Percentiles rank a stretch among this genome's conserved stretches.
Conservation (phyloP, 177 flowering plant species). For the Vitis hybrid region DNA sequence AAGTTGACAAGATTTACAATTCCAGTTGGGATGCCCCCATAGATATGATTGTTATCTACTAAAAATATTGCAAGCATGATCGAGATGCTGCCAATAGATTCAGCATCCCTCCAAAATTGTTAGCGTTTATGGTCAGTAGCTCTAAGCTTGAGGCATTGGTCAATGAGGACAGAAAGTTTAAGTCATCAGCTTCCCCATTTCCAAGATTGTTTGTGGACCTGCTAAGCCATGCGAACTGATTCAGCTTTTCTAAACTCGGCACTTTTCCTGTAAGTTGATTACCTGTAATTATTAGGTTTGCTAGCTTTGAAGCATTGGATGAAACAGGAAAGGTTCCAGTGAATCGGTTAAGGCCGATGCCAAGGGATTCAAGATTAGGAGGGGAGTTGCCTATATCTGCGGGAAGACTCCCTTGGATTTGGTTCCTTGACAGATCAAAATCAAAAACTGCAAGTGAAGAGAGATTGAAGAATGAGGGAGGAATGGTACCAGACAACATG, state of each 20-base stretch:
- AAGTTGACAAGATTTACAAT: constrained; percentile 8
- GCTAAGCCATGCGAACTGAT: background rate
- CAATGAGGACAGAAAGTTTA: constrained; percentile 9
- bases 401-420: constrained; percentile 18
- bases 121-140: background rate
- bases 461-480: constrained; percentile 21
- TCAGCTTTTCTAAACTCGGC: background rate
- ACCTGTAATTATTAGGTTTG: background rate
- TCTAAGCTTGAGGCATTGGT: background rate
- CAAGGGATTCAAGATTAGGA: background rate
- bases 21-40: constrained; percentile 13
- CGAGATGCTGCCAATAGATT: constrained; percentile 3
- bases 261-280: constrained; percentile 11
- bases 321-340: constrained; percentile 9
- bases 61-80: background rate
- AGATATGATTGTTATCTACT: background rate
- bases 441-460: constrained; percentile 5
- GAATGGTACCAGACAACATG: constrained; percentile 16
- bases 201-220: constrained; percentile 2
- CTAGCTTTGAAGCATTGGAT: constrained; percentile 10
- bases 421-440: constrained; percentile 7
- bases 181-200: background rate
- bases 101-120: background rate
- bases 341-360: background rate
- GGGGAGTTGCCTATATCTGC: constrained; percentile 3